Base-by-base conservation (phyloP, 352 stramenopile species). In the Globisporangium megalacanthum region DNA sequence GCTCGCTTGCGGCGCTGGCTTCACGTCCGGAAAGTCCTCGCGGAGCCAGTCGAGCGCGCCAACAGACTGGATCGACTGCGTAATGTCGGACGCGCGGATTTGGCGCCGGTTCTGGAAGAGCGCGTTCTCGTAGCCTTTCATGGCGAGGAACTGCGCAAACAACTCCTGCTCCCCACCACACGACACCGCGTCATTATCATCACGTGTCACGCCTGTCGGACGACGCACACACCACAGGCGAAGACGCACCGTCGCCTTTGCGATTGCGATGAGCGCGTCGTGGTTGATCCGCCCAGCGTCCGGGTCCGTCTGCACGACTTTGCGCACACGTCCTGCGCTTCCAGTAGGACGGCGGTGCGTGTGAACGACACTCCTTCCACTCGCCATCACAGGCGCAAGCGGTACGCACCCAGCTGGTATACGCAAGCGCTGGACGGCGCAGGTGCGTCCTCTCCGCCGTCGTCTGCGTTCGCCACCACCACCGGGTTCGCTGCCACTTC, bases 271-370 rank as follows among this genome's bases (percentile, higher is more conserved):
- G 5, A 96, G 70, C 4, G 91, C 92, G 67, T 98, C 93, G 41
- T 94, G 96, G 19, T 88, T 97, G 20, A 98, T 68, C 29, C 94
- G 95, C 39, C 81, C 77, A 3, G 97, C 79, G 53, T 98, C 92
- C 1, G 90, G 86, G 68, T 98, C 94, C 41, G 92, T 87, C 67
- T 97, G 91, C 47, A 96, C 82, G 66, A 98, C 97, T 58, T 96
- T 97, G 54, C 94, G 89, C 59, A 98, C 92, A 22, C 95, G 79
- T 36, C 77, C 89, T 68, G 75, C 8, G 31, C 70, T 63, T 9
- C 58, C 31, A 22, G 13, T n/a, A 59, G 13, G 13, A 4, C 15
- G 25, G n/a, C 9, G n/a, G 19, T 25, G 9, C 0, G 6, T 3
- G 13, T 48, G 36, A 29, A 29, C 25, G 4, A 29, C 25, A 4